A percentile compares a stretch with the other conserved stretches of the same genome.
These are phyloP conservation scores for Globisporangium spinosum DNA, from an alignment of 352 stramenopile species.

Conservation along the genomic window DNA sequence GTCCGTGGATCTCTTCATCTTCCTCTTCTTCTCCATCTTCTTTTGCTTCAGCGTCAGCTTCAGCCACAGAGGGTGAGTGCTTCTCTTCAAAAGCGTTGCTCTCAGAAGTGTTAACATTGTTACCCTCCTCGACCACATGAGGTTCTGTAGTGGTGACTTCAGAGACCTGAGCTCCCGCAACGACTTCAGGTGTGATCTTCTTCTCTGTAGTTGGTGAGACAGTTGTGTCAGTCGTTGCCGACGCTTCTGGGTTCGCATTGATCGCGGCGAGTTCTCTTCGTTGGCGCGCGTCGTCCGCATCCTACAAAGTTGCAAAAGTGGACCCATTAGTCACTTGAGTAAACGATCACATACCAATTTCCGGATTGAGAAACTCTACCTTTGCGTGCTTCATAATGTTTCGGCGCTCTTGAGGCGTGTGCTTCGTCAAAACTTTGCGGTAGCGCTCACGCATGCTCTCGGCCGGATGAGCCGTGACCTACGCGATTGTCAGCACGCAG, in stretches of 20 bases:
- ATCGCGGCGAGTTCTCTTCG: background rate
- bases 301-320: constrained; percentile 6
- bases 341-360: background rate
- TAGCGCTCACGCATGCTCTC: constrained; percentile 60
- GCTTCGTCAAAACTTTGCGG: constrained; percentile 35
- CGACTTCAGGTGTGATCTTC: background rate
- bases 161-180: background rate
- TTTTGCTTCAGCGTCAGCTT: background rate
- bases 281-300: constrained; percentile 3
- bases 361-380: constrained; percentile 10
- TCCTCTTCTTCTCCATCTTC: constrained; percentile 1
- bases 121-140: background rate
- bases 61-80: background rate
- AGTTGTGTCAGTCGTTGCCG: background rate
- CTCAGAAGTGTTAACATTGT: background rate
- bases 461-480: constrained; percentile 33
- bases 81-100: background rate
- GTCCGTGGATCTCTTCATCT: constrained; percentile 1
- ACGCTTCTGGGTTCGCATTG: background rate
- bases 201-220: background rate
- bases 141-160: background rate
- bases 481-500: background rate
- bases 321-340: background rate
- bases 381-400: constrained; percentile 26
- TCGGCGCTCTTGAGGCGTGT: constrained; percentile 36